Evolutionary conservation across 2,329 filamentous ascomycete species (phyloP).

Genomic region (Calonectria pauciramosa): DNA sequence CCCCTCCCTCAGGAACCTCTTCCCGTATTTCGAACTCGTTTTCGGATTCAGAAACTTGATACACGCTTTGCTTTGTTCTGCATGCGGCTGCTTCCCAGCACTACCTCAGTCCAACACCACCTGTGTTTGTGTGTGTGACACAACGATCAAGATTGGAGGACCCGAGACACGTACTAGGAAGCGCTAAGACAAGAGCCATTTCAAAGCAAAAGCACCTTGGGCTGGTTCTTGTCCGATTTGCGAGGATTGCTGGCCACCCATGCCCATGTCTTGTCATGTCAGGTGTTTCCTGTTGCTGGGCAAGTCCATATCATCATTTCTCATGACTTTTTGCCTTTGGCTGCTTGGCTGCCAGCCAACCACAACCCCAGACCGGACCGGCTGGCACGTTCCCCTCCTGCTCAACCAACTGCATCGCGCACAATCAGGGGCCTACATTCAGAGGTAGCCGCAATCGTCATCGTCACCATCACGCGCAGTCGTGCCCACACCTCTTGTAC

Average conservation of each 20-base stretch:
- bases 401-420: slow-evolving; percentile 10
- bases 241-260: slow-evolving; percentile 1
- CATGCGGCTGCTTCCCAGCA: slow-evolving; percentile 1
- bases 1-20: slow-evolving; percentile 9
- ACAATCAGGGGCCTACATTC: neutral
- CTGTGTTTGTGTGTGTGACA: neutral
- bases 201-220: neutral
- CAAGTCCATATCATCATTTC: neutral
- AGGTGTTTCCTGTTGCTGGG: neutral
- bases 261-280: slow-evolving; percentile 2
- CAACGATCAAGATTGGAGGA: neutral
- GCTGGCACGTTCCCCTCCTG: slow-evolving; percentile 19
- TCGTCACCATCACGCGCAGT: slow-evolving; percentile 39
- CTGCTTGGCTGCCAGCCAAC: neutral
- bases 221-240: neutral
- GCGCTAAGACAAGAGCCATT: neutral
- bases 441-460: slow-evolving; percentile 30
- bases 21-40: slow-evolving; percentile 27
- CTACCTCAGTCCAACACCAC: neutral
- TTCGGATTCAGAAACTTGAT: slow-evolving; percentile 25
- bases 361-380: neutral
- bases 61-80: slow-evolving; percentile 11
- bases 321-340: slow-evolving; percentile 7
- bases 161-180: slow-evolving; percentile 3
- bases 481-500: neutral